These are phyloP conservation scores for Ogataea paraovalis DNA, from an alignment of 805 yeast genomes.

Conservation along the genomic window DNA sequence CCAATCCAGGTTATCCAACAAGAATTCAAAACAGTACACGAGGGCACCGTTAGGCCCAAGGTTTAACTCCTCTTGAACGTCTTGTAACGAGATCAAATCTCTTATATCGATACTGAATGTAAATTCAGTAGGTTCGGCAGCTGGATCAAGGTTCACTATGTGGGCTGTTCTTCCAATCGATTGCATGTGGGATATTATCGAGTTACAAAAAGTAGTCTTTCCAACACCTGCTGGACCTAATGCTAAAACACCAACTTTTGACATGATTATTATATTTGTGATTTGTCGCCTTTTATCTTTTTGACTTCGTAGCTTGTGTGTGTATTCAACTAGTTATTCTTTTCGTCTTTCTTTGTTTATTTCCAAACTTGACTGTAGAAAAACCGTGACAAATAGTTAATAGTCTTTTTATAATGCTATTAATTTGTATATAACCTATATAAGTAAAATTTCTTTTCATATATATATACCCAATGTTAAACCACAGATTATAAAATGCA, in stretches of 20 bases:
- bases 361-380: too few species aligned
- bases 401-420: too few species aligned
- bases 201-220: conserved; percentile 86
- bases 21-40: conserved; percentile 88
- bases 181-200: conserved; percentile 84
- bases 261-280: conserved; percentile 46
- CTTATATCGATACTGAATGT: conserved; percentile 91
- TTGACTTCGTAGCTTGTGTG: neutral
- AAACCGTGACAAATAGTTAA: too few species aligned
- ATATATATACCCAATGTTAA: too few species aligned
- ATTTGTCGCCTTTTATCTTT: neutral
- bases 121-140: conserved; percentile 89
- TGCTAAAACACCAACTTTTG: conserved; percentile 90
- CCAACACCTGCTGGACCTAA: conserved; percentile 99
- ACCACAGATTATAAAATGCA: neutral
- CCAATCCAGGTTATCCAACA: conserved; percentile 92
- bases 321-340: too few species aligned
- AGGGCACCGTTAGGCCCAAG: conserved; percentile 95
- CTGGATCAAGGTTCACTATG: conserved; percentile 93
- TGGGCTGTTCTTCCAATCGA: conserved; percentile 90
- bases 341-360: too few species aligned
- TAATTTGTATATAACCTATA: too few species aligned
- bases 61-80: conserved; percentile 92
- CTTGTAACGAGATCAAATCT: conserved; percentile 84
- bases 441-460: too few species aligned